Evolutionary conservation across 2,329 filamentous ascomycete species (phyloP).

Genomic region (Penicillium brasilianum): DNA sequence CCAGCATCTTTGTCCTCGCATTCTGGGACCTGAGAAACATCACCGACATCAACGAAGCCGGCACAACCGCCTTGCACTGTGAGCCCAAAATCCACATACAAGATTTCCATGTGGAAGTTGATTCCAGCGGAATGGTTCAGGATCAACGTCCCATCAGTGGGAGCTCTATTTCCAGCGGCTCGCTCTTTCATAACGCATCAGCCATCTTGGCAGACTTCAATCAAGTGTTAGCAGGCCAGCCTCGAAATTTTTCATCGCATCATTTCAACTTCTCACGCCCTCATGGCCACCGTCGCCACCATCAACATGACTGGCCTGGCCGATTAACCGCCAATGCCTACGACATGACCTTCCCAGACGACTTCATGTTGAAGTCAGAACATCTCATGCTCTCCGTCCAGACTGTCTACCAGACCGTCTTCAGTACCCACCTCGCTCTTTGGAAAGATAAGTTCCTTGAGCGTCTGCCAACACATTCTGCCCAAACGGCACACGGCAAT

Average conservation of each 20-base stretch:
- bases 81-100: conserved; percentile 18
- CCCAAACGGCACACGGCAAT: conserved; percentile 3
- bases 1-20: conserved; percentile 7
- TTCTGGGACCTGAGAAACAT: neutral
- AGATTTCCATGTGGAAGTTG: conserved; percentile 21
- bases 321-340: conserved; percentile 22
- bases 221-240: neutral
- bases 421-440: conserved; percentile 24
- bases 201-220: conserved; percentile 21
- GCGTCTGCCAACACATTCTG: neutral
- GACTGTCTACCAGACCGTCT: conserved; percentile 23
- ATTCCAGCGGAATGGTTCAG: conserved; percentile 20
- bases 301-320: conserved; percentile 18
- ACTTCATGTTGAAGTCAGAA: neutral
- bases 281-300: conserved; percentile 7
- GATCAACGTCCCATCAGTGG: conserved; percentile 10
- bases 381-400: conserved; percentile 14
- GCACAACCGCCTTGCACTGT: conserved; percentile 19
- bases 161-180: conserved; percentile 16
- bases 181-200: conserved; percentile 25
- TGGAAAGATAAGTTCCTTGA: conserved; percentile 23
- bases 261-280: no score
- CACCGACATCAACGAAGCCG: neutral
- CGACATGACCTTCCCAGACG: conserved; percentile 6
- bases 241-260: conserved; percentile 3